These are phyloP conservation scores for Lichtheimia ramosa DNA, from an alignment of 371 early-diverging fungal species.

Conservation along the genomic window DNA sequence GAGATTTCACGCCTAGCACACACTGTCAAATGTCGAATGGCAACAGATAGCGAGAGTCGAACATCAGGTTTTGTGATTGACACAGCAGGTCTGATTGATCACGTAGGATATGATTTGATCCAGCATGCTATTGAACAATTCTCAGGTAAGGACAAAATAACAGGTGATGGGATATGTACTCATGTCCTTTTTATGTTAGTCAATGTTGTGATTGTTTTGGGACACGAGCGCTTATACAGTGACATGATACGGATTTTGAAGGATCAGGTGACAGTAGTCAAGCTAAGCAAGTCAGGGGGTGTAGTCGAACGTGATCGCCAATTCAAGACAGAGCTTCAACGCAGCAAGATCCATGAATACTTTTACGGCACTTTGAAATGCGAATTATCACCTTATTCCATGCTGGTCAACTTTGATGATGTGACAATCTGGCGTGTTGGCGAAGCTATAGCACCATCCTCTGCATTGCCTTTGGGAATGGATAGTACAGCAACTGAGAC, in stretches of 20 bases:
- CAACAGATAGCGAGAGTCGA: constrained; percentile 66
- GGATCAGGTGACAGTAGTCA: constrained; percentile 70
- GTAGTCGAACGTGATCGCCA: constrained; percentile 84
- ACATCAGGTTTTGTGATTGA: constrained; percentile 69
- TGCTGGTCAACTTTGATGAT: constrained; percentile 76
- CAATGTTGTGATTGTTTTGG: constrained; percentile 84
- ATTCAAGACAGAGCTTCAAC: constrained; percentile 69
- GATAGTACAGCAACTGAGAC: constrained; percentile 79
- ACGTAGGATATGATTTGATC: constrained; percentile 66
- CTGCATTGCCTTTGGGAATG: constrained; percentile 90
- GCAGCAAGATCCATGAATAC: constrained; percentile 83
- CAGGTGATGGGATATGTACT: background rate
- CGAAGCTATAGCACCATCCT: constrained; percentile 88
- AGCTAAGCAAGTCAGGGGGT: constrained; percentile 92
- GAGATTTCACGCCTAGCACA: constrained; percentile 64
- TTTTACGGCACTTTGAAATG: constrained; percentile 87
- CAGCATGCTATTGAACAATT: constrained; percentile 68
- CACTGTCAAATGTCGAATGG: constrained; percentile 65
- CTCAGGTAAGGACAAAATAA: constrained; percentile 51
- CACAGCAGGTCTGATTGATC: constrained; percentile 63
- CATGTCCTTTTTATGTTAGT: constrained; percentile 37
- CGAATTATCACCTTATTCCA: constrained; percentile 83
- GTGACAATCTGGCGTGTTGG: constrained; percentile 79
- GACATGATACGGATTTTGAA: constrained; percentile 65
- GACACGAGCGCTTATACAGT: constrained; percentile 91